Evolutionary conservation across 2,329 filamentous ascomycete genomes (phyloP).

Genomic region (Lecanosticta acicola): DNA sequence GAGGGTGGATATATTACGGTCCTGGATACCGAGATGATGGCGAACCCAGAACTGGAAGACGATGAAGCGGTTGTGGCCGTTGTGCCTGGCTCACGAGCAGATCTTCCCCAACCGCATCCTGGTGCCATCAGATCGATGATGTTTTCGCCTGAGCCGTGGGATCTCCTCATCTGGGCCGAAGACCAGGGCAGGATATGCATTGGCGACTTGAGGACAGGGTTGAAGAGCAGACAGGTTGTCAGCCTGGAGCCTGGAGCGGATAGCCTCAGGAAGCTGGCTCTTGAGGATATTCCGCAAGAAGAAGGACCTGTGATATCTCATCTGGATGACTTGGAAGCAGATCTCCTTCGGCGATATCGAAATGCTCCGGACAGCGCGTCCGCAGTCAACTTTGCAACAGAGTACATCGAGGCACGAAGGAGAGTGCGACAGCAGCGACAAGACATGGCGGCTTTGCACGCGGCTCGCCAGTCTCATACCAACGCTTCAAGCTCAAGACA

Average conservation of each 20-base stretch:
- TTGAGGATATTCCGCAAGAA: slow-evolving; percentile 13
- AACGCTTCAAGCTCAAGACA: slow-evolving; percentile 6
- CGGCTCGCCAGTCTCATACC: slow-evolving; percentile 1
- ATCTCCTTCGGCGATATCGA: slow-evolving; percentile 41
- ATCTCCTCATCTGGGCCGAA: slow-evolving; percentile 90
- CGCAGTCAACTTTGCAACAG: slow-evolving; percentile 37
- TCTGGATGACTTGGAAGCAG: slow-evolving; percentile 45
- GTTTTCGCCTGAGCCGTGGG: slow-evolving; percentile 84
- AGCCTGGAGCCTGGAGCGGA: slow-evolving; percentile 55
- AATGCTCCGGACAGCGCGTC: slow-evolving; percentile 36
- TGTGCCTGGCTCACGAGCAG: slow-evolving; percentile 71
- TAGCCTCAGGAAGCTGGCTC: slow-evolving; percentile 50
- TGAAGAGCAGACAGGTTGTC: slow-evolving; percentile 63
- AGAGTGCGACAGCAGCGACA: slow-evolving; percentile 30
- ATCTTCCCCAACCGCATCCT: slow-evolving; percentile 43
- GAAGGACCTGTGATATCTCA: slow-evolving; percentile 13
- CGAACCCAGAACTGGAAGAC: slow-evolving; percentile 34
- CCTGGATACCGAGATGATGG: slow-evolving; percentile 54
- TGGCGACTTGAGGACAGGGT: slow-evolving; percentile 64
- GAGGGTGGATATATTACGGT: slow-evolving; percentile 76
- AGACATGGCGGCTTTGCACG: slow-evolving; percentile 27
- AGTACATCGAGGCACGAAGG: slow-evolving; percentile 40
- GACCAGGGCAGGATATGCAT: slow-evolving; percentile 71
- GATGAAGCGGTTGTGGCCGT: slow-evolving; percentile 64
- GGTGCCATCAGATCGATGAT: slow-evolving; percentile 87